Percentiles rank a stretch among this genome's conserved stretches.
Conservation (phyloP, 768 basidiomycete genomes). For the Suillus clintonianus region DNA sequence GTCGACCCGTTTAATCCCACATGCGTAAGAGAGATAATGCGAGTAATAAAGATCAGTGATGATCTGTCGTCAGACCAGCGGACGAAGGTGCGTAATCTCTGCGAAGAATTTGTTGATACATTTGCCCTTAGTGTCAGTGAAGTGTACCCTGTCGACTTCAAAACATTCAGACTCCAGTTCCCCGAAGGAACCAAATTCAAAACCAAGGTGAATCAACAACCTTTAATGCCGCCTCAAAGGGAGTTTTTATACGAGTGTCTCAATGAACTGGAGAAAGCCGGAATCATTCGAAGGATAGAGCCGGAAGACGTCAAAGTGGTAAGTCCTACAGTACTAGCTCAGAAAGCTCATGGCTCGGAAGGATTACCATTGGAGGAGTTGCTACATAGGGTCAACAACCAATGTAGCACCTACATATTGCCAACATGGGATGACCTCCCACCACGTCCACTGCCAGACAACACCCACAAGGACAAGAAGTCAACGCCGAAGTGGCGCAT, state of each 20-base stretch:
- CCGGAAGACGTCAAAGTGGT: conserved; percentile 16
- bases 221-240: conserved; percentile 2
- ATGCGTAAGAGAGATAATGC: no score
- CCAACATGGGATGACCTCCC: not conserved
- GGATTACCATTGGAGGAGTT: conserved; percentile 38
- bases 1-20: no score
- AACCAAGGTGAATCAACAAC: not conserved
- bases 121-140: no score
- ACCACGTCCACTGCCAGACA: conserved; percentile 10
- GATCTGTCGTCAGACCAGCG: no score
- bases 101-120: no score
- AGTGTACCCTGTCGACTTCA: no score
- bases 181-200: not conserved
- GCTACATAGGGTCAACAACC: conserved; percentile 31
- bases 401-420: conserved; percentile 9
- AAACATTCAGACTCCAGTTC: no score
- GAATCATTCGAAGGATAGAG: not conserved
- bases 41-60: no score
- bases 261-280: conserved; percentile 2
- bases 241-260: conserved; percentile 1
- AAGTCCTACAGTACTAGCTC: conserved; percentile 33
- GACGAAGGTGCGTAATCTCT: no score
- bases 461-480: conserved; percentile 8
- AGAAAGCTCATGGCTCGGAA: conserved; percentile 34
- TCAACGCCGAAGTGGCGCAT: conserved; percentile 32